Base-by-base conservation (phyloP, 768 basidiomycete genomes). In the Sarcodon sp. region DNA sequence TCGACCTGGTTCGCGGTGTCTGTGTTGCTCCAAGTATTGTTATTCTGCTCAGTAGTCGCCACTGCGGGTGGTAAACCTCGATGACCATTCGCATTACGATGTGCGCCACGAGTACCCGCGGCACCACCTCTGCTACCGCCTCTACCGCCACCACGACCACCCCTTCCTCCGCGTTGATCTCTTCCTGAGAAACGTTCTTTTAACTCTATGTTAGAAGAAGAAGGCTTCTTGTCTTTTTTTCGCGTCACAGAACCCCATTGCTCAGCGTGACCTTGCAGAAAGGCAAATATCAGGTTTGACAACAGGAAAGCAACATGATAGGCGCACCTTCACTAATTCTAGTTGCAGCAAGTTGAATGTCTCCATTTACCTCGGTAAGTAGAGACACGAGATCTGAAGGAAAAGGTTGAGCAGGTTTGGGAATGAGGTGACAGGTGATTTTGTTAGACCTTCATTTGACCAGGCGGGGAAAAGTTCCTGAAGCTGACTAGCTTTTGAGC, bases 171-270 rank as follows among this genome's bases (percentile, higher is more conserved):
- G 46, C 74, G 74, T 51, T 62, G 57, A 47, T 61, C 64, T 50
- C 76, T 62, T 45, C 58, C 51, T 45, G 75, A 57, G 51, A 68
- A 60, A 1, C 75, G 64, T 21, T 83, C 76, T 64, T 79, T 84
- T 44, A 79, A 61, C 39, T 58, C 53, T 37, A 73, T 70, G 35
- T 65, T 45, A 32, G 69, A 45, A 10, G 72, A 56, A 31, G 67
- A 51, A 0, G 53, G 39, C 66, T 87, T 89, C 72, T 89, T 88
- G 64, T 90, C 86, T 70, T 87, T 91, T 76, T 88, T 90, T 64
- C 77, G 82, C 53, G 77, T 78, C 49, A 88, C 87, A 47, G 85
- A 77, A 46, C 76, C 87, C 87, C 87, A 91, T 58, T 82, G 84
- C 61, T 80, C 77, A 43, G 73, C 83, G 54, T 71, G 70, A 58